Evolutionary conservation across 1,284 basidiomycete genomes (phyloP).

Genomic region (Ustilago crameri): DNA sequence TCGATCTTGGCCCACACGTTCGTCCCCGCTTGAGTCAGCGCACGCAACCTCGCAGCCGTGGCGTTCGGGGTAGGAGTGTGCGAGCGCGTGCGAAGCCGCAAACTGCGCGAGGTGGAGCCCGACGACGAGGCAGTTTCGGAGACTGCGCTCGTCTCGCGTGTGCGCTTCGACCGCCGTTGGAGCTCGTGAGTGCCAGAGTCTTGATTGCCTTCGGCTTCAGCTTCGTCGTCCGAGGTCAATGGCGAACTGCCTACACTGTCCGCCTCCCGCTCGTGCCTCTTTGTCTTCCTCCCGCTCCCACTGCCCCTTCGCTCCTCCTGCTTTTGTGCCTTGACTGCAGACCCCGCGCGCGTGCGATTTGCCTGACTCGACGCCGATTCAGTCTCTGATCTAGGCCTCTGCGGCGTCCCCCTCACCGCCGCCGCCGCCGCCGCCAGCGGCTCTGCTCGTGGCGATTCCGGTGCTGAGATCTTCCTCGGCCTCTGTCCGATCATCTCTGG

Average conservation of each 20-base stretch:
- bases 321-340: slow-evolving; percentile 4
- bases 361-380: slow-evolving; percentile 15
- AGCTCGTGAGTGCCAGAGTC: background rate
- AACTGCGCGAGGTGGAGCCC: slow-evolving; percentile 17
- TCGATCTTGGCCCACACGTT: slow-evolving; percentile 49
- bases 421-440: background rate
- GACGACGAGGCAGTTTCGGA: slow-evolving; percentile 3
- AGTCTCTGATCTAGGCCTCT: slow-evolving; percentile 29
- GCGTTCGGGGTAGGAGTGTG: slow-evolving; percentile 14
- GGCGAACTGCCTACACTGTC: slow-evolving; percentile 29
- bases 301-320: slow-evolving; percentile 5
- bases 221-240: slow-evolving; percentile 41
- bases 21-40: slow-evolving; percentile 15
- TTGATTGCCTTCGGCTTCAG: slow-evolving; percentile 1
- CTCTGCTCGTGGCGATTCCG: slow-evolving; percentile 32
- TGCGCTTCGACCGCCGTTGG: slow-evolving; percentile 14
- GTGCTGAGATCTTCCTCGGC: slow-evolving; percentile 45
- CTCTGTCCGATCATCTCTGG: slow-evolving; percentile 38
- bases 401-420: slow-evolving; percentile 13
- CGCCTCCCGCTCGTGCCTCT: slow-evolving; percentile 6
- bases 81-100: slow-evolving; percentile 10
- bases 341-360: background rate
- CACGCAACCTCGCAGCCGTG: background rate
- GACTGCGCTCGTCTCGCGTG: slow-evolving; percentile 9
- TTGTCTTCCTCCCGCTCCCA: slow-evolving; percentile 5